phyloP scores from a whole-genome alignment of 352 stramenopile genomes.

The Pythium grandisporangium region DNA sequence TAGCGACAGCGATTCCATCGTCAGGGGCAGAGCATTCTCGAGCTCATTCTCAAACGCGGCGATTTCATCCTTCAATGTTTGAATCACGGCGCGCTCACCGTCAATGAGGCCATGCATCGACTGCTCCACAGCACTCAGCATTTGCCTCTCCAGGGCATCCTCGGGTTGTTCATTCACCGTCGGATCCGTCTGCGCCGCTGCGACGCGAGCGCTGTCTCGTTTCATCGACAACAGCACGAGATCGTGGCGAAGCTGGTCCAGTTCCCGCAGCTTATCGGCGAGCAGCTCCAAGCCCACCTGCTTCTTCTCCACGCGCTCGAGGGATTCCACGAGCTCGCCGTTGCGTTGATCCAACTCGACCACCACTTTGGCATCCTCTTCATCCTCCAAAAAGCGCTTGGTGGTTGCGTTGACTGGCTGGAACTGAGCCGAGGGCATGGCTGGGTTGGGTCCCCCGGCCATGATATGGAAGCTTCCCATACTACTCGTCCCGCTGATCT shows the following conservation, averaged over 20 bases:
- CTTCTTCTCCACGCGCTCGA: constrained; percentile 48
- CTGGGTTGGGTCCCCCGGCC: too few relatives aligned
- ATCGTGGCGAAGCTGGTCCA: constrained; percentile 68
- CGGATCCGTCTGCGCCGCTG: constrained; percentile 10
- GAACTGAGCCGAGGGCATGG: too few relatives aligned
- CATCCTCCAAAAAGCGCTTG: constrained; percentile 53
- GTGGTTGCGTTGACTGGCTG: background rate
- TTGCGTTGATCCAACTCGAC: constrained; percentile 51
- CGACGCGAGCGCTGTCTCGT: constrained; percentile 43
- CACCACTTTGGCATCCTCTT: constrained; percentile 41
- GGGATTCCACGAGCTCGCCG: constrained; percentile 22
- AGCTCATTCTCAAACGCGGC: constrained; percentile 37
- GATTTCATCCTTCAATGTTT: constrained; percentile 47
- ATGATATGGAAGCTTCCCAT: constrained; percentile 16
- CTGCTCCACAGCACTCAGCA: constrained; percentile 26
- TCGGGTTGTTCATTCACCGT: background rate
- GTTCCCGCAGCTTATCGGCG: constrained; percentile 48
- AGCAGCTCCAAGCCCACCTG: constrained; percentile 53
- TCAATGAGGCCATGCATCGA: constrained; percentile 45
- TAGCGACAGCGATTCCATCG: background rate
- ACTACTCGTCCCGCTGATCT: too few relatives aligned
- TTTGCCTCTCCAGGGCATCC: constrained; percentile 20
- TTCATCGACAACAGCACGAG: constrained; percentile 61
- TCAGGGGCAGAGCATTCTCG: constrained; percentile 15
- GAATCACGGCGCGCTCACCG: constrained; percentile 40